Evolutionary conservation across 139 green algal species (phyloP).

Genomic region (Tetraselmis chui): DNA sequence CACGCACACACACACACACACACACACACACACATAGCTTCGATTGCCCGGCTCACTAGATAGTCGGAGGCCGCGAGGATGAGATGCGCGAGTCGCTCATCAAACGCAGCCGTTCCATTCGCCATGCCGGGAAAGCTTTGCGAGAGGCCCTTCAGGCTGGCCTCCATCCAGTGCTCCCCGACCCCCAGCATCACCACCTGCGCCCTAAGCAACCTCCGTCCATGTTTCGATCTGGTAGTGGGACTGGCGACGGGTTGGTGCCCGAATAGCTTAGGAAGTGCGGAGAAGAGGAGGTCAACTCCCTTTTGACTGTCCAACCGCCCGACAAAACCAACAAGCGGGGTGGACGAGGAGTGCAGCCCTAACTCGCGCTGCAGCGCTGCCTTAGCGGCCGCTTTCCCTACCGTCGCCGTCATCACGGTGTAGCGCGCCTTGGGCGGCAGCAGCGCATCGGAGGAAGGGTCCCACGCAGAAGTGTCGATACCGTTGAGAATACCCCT

Average conservation of each 20-base stretch:
- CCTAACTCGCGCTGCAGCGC: conserved; percentile 53
- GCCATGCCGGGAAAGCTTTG: conserved; percentile 50
- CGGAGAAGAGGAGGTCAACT: conserved; percentile 67
- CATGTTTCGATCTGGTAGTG: no score
- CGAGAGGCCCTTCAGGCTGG: conserved; percentile 36
- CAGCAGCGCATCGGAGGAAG: conserved; percentile 49
- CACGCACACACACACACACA: no score
- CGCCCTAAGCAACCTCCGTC: background rate
- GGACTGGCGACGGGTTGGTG: background rate
- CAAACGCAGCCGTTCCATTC: conserved; percentile 43
- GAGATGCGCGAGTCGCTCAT: conserved; percentile 61
- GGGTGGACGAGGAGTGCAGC: conserved; percentile 34
- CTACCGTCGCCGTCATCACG: conserved; percentile 6
- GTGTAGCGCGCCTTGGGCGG: conserved; percentile 36
- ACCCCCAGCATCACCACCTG: conserved; percentile 46
- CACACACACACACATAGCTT: no score
- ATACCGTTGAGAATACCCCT: conserved; percentile 71
- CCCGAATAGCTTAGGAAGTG: conserved; percentile 46
- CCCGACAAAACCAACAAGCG: conserved; percentile 69
- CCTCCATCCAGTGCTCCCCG: conserved; percentile 55
- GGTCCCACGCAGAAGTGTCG: conserved; percentile 59
- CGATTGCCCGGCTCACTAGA: conserved; percentile 32
- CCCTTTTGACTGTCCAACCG: conserved; percentile 80
- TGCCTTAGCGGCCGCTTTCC: conserved; percentile 62
- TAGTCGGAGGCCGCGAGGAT: conserved; percentile 68